Evolutionary conservation across 192 early-diverging fungal genomes (phyloP), one percentile per base, ranked within the genome.

Genomic region (Radiomyces spectabilis): DNA sequence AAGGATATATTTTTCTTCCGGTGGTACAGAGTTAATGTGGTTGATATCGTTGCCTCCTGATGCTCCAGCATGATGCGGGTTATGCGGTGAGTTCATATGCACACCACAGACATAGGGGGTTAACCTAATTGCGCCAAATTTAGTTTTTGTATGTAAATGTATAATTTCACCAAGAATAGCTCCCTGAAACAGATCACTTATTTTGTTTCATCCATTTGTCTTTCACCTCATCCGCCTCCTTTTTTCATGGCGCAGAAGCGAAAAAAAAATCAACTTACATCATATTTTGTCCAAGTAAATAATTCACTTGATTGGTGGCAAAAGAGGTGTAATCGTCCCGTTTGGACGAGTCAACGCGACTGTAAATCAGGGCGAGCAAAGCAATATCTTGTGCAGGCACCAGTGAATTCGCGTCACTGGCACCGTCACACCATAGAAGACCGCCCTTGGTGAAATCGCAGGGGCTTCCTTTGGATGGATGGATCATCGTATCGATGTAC

Each of bases 31-130:
- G 26, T 66, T 48, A 10, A 76, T 66, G 16, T 76, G 70, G 18
- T 24, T 40, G 5, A 65, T 65, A 31, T 69, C 56, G 4, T 47
- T 63, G 12, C 79, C 79, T 12, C 81, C 81, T 4, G 77, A 70
- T 1, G 81, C 79, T 26, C 65, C 53, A 21, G 77, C 75, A 51
- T 81, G 78, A 53, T 80, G 80, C 33, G 77, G 75, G 30, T 81
- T 78, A n/a, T 52, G 12, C 8, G 77, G 80, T 13, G 79, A 78
- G 38, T 82, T 82, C 51, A 65, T 57, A 49, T 80, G 77, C 5
- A 81, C 66, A 40, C 80, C 80, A 34, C 73, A 65, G 24, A 81
- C 60, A 66, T 81, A 81, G 1, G 80, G 76, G 7, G 76, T 75
- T 29, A 54, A 22, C 62, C 62, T 64, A 57, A 55, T 22, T 51